These are phyloP conservation scores for Saksenaea oblongispora DNA, from an alignment of 371 early-diverging fungal species.

Conservation along the genomic window DNA sequence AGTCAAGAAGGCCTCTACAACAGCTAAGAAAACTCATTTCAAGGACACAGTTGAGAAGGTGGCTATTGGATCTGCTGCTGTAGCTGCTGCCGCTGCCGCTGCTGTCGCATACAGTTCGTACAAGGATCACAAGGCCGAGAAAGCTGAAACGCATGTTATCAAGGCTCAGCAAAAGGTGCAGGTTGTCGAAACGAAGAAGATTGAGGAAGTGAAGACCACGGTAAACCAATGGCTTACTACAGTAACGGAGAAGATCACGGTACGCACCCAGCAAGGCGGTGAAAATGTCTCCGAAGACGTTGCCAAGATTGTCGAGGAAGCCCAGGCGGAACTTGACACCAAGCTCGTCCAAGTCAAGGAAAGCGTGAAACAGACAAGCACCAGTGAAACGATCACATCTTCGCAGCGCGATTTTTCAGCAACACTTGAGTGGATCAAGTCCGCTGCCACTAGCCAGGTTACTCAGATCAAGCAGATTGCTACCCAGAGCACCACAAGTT, in stretches of 20 bases:
- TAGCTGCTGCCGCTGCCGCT: neutral
- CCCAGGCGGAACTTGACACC: slow-evolving; percentile 13
- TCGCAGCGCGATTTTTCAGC: slow-evolving; percentile 15
- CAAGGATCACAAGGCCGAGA: slow-evolving; percentile 17
- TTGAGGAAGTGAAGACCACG: slow-evolving; percentile 18
- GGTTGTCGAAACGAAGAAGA: slow-evolving; percentile 5
- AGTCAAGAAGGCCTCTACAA: neutral
- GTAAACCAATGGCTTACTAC: slow-evolving; percentile 17
- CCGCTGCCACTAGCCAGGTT: slow-evolving; percentile 21
- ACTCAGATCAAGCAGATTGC: slow-evolving; percentile 29
- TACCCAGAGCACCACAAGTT: slow-evolving; percentile 21
- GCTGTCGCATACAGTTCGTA: slow-evolving; percentile 7
- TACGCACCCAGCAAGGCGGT: slow-evolving; percentile 23
- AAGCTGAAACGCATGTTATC: slow-evolving; percentile 5
- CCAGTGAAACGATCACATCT: neutral
- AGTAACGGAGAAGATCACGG: slow-evolving; percentile 18
- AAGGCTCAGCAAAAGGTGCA: slow-evolving; percentile 1
- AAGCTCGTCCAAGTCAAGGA: slow-evolving; percentile 20
- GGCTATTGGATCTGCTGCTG: slow-evolving; percentile 1
- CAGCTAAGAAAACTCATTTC: neutral
- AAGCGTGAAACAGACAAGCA: neutral
- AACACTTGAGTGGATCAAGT: slow-evolving; percentile 31
- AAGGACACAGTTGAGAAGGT: slow-evolving; percentile 2
- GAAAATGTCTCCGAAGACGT: slow-evolving; percentile 16
- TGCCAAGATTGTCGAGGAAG: slow-evolving; percentile 26